These are phyloP conservation scores for Obelidium mucronatum DNA, from an alignment of 192 early-diverging fungal genomes.

Conservation along the genomic window DNA sequence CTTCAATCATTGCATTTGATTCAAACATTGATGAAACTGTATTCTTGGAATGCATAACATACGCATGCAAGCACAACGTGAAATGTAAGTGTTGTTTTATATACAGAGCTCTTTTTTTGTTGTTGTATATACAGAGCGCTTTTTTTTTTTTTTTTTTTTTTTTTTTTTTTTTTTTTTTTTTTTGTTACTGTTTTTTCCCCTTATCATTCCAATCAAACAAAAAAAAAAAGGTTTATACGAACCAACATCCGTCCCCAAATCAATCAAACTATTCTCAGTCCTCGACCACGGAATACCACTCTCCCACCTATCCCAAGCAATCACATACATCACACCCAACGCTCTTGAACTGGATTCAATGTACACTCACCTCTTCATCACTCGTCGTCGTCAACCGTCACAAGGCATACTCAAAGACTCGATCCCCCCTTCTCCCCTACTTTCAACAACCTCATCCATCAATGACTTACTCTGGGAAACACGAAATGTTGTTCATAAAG, in stretches of 20 bases:
- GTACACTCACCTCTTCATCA: constrained; percentile 33
- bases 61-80: background rate
- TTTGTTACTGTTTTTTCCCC: no score
- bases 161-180: no score
- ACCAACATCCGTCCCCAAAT: constrained; percentile 90
- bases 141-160: no score
- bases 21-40: constrained; percentile 21
- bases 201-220: no score
- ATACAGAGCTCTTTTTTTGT: no score
- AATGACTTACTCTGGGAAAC: background rate
- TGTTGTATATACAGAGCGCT: no score
- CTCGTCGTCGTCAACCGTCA: background rate
- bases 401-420: background rate
- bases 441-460: background rate
- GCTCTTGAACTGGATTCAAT: constrained; percentile 72
- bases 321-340: constrained; percentile 78
- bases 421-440: background rate
- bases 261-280: constrained; percentile 52
- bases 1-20: constrained; percentile 43
- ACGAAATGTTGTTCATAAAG: constrained; percentile 25
- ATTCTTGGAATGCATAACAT: constrained; percentile 53
- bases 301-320: constrained; percentile 7
- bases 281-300: constrained; percentile 19
- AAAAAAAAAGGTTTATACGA: no score
- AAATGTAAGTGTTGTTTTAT: no score